phyloP scores from a whole-genome alignment of 73 alveolate species.

The Paraurostyla sp. region DNA sequence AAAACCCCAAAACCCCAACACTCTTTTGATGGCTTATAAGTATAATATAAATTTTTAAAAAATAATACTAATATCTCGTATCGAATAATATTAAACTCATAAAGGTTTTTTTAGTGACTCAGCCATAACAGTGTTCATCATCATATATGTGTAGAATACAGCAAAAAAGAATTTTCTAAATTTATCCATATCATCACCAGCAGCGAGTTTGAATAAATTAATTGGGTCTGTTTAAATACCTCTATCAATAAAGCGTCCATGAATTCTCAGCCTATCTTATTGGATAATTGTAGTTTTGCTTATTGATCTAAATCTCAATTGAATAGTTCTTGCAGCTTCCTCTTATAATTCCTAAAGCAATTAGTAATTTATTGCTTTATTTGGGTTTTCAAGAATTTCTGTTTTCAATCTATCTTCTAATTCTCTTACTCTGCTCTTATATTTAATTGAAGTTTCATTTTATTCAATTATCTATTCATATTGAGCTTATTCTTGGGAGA shows the following conservation, averaged over 20 bases:
- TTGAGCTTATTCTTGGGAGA: too few species aligned
- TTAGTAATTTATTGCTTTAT: constrained; percentile 10
- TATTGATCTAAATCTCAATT: neutral
- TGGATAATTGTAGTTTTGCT: neutral
- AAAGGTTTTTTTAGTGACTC: too few species aligned
- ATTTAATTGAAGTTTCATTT: neutral
- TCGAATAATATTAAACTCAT: too few species aligned
- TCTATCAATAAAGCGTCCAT: constrained; percentile 29
- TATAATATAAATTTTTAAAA: too few species aligned
- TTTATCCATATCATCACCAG: constrained; percentile 26
- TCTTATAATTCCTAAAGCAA: neutral
- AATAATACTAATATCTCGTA: too few species aligned
- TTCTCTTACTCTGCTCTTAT: neutral
- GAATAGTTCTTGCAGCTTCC: constrained; percentile 49
- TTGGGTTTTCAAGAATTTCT: constrained; percentile 14
- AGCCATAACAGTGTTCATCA: constrained; percentile 44
- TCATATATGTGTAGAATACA: constrained; percentile 51
- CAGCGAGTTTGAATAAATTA: neutral
- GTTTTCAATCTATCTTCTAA: constrained; percentile 26
- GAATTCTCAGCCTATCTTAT: neutral
- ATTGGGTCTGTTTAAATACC: constrained; percentile 38
- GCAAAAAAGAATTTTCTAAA: constrained; percentile 53
- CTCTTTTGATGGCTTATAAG: too few species aligned
- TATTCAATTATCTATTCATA: neutral
- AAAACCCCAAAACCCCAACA: too few species aligned